Evolutionary conservation across 495 filamentous ascomycete genomes (phyloP).

Genomic region (Penicillium alfredii): DNA sequence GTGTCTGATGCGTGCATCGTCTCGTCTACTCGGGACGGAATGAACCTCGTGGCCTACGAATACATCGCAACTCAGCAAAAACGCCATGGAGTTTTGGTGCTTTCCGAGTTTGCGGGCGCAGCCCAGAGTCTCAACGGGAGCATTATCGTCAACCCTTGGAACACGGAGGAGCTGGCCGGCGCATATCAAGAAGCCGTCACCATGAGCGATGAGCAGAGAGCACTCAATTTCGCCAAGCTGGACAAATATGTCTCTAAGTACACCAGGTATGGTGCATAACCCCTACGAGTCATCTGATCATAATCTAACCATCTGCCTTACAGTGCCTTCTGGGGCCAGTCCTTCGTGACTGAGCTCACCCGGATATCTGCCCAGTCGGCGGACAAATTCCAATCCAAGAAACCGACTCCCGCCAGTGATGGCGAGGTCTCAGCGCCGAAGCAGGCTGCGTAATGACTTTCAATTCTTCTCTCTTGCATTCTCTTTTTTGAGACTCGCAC

Average conservation of each 20-base stretch:
- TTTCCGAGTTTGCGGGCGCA: constrained; percentile 93
- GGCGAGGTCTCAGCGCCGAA: constrained; percentile 6
- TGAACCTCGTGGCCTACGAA: constrained; percentile 98
- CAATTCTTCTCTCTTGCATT: neutral
- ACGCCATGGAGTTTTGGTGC: constrained; percentile 82
- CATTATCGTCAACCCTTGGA: constrained; percentile 95
- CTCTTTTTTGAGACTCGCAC: constrained; percentile 1
- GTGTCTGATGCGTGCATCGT: constrained; percentile 93
- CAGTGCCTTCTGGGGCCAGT: constrained; percentile 96
- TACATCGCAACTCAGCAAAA: constrained; percentile 91
- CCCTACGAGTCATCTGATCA: too few species aligned
- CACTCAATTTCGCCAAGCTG: constrained; percentile 80
- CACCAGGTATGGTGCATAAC: constrained; percentile 68
- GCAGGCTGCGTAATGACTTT: constrained; percentile 5
- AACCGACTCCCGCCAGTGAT: constrained; percentile 16
- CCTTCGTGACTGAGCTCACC: constrained; percentile 80
- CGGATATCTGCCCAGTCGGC: constrained; percentile 52
- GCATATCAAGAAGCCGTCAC: constrained; percentile 92
- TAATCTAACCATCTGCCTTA: constrained; percentile 5
- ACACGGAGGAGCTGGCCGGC: constrained; percentile 88
- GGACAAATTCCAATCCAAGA: constrained; percentile 39
- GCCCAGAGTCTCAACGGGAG: constrained; percentile 90
- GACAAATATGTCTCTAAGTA: constrained; percentile 95
- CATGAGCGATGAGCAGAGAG: constrained; percentile 81
- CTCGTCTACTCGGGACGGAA: constrained; percentile 92